Evolutionary conservation across 1,139 yeast species (phyloP), one percentile per base, ranked within the genome.

Genomic region (Torulaspora globosa): DNA sequence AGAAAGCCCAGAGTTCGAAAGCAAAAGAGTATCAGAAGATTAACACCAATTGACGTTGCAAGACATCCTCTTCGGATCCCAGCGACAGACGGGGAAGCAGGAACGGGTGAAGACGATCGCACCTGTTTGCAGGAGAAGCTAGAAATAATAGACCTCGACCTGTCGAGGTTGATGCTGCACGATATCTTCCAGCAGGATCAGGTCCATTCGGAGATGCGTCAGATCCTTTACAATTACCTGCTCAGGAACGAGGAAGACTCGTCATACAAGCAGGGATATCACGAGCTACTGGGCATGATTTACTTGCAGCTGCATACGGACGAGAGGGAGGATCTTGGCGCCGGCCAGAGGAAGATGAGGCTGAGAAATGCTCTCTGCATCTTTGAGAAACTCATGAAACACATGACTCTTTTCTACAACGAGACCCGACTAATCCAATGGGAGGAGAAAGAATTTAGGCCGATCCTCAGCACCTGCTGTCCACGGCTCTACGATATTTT

Each of bases 191-290:
- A 63, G 12, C 57, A 60, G 24, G 48, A 57, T 1, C 47, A 49
- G 5, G 67, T 70, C 39, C 76, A 76, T 55, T 57, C 66, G 10
- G 73, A 71, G 39, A 66, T 83, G 50, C 70, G 76, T 18, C 76
- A 77, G 53, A 67, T 82, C 2, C 59, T 83, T 24, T 82, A 70
- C 61, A 78, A 79, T 55, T 73, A 75, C 19, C 46, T 60, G 38
- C 33, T 53, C 3, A 62, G 65, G 34, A 56, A 52, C n/a, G 62
- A 34, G 21, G 39, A 33, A 27, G 31, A 37, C 11, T 30, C 21
- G 16, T 27, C 51, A 5, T 83, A 83, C 60, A 80, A 78, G 55
- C 90, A 83, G 58, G 90, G 90, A 0, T 70, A 78, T 51, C 90
- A 83, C 63, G 90, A 83, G 59, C 69, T 83, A 11, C 68, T 80